Percentiles rank a stretch among this genome's conserved stretches.
These are phyloP conservation scores for Ceratocystis eucalypticola DNA, from an alignment of 2,329 filamentous ascomycete species.

Conservation along the genomic window DNA sequence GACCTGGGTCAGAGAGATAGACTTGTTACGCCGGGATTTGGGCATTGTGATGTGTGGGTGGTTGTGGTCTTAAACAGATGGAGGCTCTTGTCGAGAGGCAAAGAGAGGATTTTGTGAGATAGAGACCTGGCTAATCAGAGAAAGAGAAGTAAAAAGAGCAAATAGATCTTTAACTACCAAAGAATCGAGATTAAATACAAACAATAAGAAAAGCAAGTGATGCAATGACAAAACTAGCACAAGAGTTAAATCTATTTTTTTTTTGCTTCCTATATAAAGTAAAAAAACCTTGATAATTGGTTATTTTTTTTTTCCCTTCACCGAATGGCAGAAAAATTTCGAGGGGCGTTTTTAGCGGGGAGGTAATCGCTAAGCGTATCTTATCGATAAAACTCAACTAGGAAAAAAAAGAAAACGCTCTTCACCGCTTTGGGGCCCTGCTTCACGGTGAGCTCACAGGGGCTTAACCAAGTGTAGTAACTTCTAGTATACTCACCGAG, in stretches of 20 bases:
- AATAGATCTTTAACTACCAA: background rate
- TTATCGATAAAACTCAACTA: conserved; percentile 14
- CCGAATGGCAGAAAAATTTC: conserved; percentile 16
- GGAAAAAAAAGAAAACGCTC: background rate
- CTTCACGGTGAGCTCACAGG: background rate
- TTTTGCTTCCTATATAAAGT: conserved; percentile 3
- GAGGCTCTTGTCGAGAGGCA: background rate
- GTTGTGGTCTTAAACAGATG: background rate
- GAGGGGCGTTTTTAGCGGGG: conserved; percentile 16
- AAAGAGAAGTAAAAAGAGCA: conserved; percentile 6
- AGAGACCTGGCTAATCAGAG: background rate
- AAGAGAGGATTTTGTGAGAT: background rate
- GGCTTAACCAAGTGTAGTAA: background rate
- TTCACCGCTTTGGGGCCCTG: conserved; percentile 14
- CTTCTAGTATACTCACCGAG: background rate
- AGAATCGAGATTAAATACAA: background rate
- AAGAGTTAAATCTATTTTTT: background rate
- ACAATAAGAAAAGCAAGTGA: background rate
- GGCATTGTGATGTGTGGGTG: conserved; percentile 51
- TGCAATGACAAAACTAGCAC: background rate
- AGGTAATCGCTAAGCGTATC: background rate
- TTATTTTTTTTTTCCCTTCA: background rate
- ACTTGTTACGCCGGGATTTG: conserved; percentile 83
- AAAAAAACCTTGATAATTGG: conserved; percentile 3
- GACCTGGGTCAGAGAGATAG: conserved; percentile 83